Evolutionary conservation across 2,329 filamentous ascomycete species (phyloP).

Genomic region (Gliomastix tumulicola): DNA sequence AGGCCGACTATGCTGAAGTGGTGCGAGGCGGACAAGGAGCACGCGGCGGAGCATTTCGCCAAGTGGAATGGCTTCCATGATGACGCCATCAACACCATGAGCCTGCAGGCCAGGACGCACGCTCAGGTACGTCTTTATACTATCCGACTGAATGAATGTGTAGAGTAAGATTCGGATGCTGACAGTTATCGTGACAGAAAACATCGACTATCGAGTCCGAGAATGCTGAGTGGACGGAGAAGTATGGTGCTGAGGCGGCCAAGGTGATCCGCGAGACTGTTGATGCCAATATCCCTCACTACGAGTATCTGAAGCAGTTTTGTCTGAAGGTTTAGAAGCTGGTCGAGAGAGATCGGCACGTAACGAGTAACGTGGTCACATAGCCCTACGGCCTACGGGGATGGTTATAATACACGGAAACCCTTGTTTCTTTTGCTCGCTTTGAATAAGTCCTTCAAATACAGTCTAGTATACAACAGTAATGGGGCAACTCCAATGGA

Average conservation of each 20-base stretch:
- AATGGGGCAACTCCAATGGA: too few relatives aligned
- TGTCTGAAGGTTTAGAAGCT: constrained; percentile 55
- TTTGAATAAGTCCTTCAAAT: too few relatives aligned
- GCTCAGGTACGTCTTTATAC: constrained; percentile 40
- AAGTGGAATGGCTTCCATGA: constrained; percentile 98
- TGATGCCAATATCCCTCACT: constrained; percentile 64
- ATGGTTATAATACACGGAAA: too few relatives aligned
- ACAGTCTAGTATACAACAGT: too few relatives aligned
- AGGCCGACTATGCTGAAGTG: constrained; percentile 74
- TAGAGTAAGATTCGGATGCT: not conserved
- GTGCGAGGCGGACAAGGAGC: constrained; percentile 68
- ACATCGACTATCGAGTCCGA: constrained; percentile 58
- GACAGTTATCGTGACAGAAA: constrained; percentile 35
- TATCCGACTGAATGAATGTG: too few relatives aligned
- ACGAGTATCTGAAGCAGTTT: constrained; percentile 78
- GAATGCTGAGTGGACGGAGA: constrained; percentile 64
- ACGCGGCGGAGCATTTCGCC: constrained; percentile 72
- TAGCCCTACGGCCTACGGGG: too few relatives aligned
- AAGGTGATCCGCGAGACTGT: constrained; percentile 65
- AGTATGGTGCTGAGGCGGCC: constrained; percentile 66
- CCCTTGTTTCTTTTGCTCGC: too few relatives aligned
- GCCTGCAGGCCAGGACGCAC: constrained; percentile 62
- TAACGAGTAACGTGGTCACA: too few relatives aligned
- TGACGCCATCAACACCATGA: constrained; percentile 79
- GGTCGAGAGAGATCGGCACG: too few relatives aligned